Base-by-base conservation (phyloP, 208 protist species). In the Acanthamoeba triangularis region DNA sequence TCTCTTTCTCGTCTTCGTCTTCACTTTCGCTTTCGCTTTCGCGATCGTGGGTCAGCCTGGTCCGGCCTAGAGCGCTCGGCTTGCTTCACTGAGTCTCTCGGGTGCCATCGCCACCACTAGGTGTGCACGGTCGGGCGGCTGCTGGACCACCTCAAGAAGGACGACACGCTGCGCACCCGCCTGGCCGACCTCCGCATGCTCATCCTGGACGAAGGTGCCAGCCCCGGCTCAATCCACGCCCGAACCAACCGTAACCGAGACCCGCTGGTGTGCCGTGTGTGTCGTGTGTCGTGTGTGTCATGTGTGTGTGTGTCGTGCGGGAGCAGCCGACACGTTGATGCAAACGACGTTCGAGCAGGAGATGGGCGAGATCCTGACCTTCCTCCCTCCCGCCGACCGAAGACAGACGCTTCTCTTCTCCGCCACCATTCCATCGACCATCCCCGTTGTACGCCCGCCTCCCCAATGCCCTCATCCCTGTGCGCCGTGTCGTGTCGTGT, bases 61-160 rank as follows among this genome's bases (percentile, higher is more conserved):
- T 13, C 6, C 72, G 10, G 8, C 33, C 25, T 47, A 18, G 20
- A 82, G 23, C 7, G 16, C 74, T 82, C 33, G 30, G 30, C 3
- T 10, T 18, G 30, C 3, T 10, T 18, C 30, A 44, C 8, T 14
- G 98, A 33, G 98, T 98, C 23, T 47, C 44, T 47, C 10, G 98
- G 98, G 52, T 98, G 99, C 49, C 97, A 99, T 30, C 97, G 99
- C 30, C 99, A 99, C 97, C 99, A 99, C 96, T 96, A n/a, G 6
- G 96, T 99, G 10, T 96, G 98, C 6, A 99, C 98, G 37, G 98
- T 98, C 28, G 99, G 80, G 5, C 98, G 99, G 47, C 97, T 99
- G 30, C 97, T 99, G 30, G 99, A 99, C 97, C 99, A 99, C 96
- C 96, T 99, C 0, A 54, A 82, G n/a, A 94, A 84, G 47, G 78